A percentile compares a stretch with the other conserved stretches of the same genome.
These are phyloP conservation scores for Nicotiana tabacum DNA, from an alignment of 257 asterid genomes.

Conservation along the genomic window DNA sequence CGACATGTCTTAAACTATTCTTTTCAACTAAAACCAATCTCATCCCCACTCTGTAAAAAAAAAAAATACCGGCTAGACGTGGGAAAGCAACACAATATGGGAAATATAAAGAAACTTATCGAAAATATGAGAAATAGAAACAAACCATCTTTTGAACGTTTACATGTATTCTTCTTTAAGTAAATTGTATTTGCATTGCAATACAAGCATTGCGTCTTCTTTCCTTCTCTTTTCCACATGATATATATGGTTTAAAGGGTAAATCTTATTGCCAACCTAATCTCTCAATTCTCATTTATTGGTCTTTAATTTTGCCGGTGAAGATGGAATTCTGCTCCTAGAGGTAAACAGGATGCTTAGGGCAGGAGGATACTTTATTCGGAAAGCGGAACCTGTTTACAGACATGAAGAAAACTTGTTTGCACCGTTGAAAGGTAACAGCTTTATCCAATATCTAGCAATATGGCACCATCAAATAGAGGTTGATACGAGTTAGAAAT, in stretches of 20 bases:
- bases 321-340: slow-evolving; percentile 59
- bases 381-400: slow-evolving; percentile 32
- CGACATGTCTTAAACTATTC: background rate
- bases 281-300: background rate
- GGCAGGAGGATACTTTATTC: slow-evolving; percentile 58
- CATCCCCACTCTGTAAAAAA: background rate
- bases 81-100: background rate
- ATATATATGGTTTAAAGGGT: background rate
- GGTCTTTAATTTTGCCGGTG: slow-evolving; percentile 7
- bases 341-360: slow-evolving; percentile 69
- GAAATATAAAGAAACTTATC: background rate
- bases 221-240: background rate
- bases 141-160: background rate
- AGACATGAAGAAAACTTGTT: slow-evolving; percentile 18
- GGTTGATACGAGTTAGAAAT: background rate
- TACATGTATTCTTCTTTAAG: background rate
- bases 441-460: background rate
- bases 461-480: background rate
- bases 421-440: slow-evolving; percentile 49
- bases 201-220: background rate
- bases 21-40: background rate
- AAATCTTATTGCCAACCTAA: background rate
- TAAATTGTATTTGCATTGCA: background rate
- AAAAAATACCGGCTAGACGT: background rate
- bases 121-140: background rate